These are phyloP conservation scores for Thalassiosira exigua DNA, from an alignment of 352 stramenopile species.

Conservation along the genomic window DNA sequence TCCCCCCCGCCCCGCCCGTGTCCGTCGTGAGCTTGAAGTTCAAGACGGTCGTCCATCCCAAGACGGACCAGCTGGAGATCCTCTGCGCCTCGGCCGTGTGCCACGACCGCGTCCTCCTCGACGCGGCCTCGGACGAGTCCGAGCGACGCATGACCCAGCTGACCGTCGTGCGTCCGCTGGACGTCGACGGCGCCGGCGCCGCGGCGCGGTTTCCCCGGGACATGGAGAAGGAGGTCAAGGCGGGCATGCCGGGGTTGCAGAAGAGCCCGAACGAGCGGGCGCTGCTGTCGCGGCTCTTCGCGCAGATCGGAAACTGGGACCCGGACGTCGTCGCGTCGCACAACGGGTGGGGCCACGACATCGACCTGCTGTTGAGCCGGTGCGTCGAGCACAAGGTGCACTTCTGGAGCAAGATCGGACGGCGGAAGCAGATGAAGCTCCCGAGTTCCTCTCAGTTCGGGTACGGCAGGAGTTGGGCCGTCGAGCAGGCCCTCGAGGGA, in stretches of 20 bases:
- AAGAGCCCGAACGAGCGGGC: constrained; percentile 87
- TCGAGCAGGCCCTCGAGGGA: constrained; percentile 88
- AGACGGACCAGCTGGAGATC: constrained; percentile 96
- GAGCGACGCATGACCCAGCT: constrained; percentile 67
- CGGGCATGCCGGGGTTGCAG: constrained; percentile 72
- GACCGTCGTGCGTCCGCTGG: constrained; percentile 48
- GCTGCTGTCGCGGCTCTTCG: constrained; percentile 87
- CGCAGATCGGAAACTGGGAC: constrained; percentile 94
- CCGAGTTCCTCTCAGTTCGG: constrained; percentile 67
- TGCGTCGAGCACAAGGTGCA: constrained; percentile 92
- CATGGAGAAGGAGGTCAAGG: constrained; percentile 80
- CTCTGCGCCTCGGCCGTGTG: constrained; percentile 86
- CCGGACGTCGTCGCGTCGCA: constrained; percentile 98
- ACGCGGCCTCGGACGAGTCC: constrained; percentile 68
- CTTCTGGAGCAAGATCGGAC: constrained; percentile 88
- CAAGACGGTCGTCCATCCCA: constrained; percentile 97
- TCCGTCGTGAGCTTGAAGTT: constrained; percentile 96
- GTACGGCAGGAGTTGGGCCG: constrained; percentile 79
- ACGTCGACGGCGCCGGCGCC: constrained; percentile 30
- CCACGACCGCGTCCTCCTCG: constrained; percentile 82
- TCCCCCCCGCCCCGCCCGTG: constrained; percentile 89
- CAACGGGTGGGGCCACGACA: constrained; percentile 97
- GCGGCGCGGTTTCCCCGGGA: constrained; percentile 86
- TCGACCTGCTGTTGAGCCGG: constrained; percentile 96
- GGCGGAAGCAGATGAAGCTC: constrained; percentile 79